Conservation (phyloP, 2,329 filamentous ascomycete genomes). For the Capronia coronata region DNA sequence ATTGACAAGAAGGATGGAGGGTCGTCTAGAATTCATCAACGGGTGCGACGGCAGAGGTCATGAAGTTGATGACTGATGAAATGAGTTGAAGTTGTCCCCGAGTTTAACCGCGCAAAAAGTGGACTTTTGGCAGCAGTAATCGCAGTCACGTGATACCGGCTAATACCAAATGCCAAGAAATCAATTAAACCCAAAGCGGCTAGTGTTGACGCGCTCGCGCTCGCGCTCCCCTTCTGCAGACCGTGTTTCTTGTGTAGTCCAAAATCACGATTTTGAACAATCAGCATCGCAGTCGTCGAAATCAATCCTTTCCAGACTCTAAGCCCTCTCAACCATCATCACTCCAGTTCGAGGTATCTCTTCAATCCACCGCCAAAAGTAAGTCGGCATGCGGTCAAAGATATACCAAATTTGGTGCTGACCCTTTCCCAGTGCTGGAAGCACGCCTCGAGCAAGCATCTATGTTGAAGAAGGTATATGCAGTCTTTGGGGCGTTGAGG, state of each 20-base stretch:
- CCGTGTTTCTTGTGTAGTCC: conserved; percentile 2
- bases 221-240: conserved; percentile 1
- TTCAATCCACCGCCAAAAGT: neutral
- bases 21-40: too few relatives aligned
- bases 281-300: neutral
- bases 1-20: too few relatives aligned
- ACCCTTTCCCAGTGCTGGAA: conserved; percentile 66
- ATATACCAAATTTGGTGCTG: neutral
- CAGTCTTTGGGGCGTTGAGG: neutral
- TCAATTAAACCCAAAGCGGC: conserved; percentile 1
- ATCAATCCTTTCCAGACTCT: neutral
- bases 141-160: neutral
- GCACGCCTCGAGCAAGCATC: conserved; percentile 91
- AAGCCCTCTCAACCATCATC: neutral
- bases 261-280: neutral
- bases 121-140: too few relatives aligned
- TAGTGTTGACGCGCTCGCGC: conserved; percentile 8
- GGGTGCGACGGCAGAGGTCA: too few relatives aligned
- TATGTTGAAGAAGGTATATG: conserved; percentile 82
- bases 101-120: too few relatives aligned
- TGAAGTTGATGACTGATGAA: too few relatives aligned
- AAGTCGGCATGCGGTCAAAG: neutral
- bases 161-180: conserved; percentile 1
- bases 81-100: too few relatives aligned
- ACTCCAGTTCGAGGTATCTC: too few relatives aligned